Evolutionary conservation across 2,329 filamentous ascomycete species (phyloP), one percentile per base, ranked within the genome.

Genomic region (Massarina eburnea): DNA sequence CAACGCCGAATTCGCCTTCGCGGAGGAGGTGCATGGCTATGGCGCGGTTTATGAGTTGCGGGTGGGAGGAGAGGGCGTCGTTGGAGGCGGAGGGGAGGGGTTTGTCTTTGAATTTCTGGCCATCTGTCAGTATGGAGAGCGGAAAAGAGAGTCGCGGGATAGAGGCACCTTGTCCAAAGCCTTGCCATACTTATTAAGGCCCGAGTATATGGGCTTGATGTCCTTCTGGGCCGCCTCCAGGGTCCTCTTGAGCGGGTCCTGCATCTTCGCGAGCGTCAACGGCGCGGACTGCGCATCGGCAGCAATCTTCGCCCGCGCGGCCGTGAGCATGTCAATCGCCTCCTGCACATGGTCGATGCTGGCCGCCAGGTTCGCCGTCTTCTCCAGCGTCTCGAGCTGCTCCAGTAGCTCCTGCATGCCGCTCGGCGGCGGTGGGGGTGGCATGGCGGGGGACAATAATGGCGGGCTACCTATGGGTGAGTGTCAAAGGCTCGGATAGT

Each of bases 1-100:
- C 92, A 2, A 96, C 91, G 18, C 79, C 80, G 70, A 99, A 99
- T 65, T 96, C 88, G 39, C 94, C 94, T 73, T 97, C 92, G 32
- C 94, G 88, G 30, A 99, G 80, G 18, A 99, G 80, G 66, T 99
- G 94, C 91, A 97, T 96, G 8, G 89, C 89, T 58, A 99, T 95
- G 6, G 94, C 92, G 45, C 91, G 84, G 72, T 96, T 95, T 65
- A 97, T 89, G 10, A 96, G 78, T 14, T 80, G 77, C 3, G 87
- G 80, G 55, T 95, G 84, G 17, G 85, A 81, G 1, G 83, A 84
- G 69, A 96, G 83, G 26, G 85, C 86, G 70, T 95, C 90, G 60
- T 90, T 85, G 46, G 91, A 88, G 61, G 84, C 87, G 12, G 85
- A 88, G 0, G 92, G 83, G 12, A 88, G 76, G 12, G 84, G 82